These are phyloP conservation scores for Hibiscus mutabilis DNA, from an alignment of 345 rosid species.

Conservation along the genomic window DNA sequence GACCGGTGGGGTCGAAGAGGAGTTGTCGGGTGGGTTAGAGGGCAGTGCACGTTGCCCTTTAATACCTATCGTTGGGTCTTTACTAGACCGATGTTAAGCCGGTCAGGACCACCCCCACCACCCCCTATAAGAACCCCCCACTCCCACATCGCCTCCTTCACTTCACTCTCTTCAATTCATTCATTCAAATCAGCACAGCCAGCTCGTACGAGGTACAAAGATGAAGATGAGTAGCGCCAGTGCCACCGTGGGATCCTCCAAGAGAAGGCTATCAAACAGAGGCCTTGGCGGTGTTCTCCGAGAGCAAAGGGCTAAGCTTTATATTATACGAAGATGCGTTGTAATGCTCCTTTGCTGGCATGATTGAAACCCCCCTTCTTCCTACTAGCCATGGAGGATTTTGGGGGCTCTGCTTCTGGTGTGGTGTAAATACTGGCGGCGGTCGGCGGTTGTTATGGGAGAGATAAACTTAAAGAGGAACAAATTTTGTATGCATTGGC, in stretches of 20 bases:
- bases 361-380: slow-evolving; percentile 28
- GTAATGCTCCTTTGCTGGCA: slow-evolving; percentile 85
- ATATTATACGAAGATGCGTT: slow-evolving; percentile 78
- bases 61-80: slow-evolving; percentile 38
- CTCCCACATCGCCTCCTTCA: background rate
- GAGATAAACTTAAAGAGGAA: background rate
- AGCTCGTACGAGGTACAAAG: background rate
- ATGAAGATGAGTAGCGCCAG: slow-evolving; percentile 49
- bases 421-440: slow-evolving; percentile 23
- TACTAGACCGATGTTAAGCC: no score
- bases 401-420: slow-evolving; percentile 7
- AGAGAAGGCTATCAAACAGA: slow-evolving; percentile 66
- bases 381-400: background rate
- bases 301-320: slow-evolving; percentile 81
- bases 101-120: no score
- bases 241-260: slow-evolving; percentile 41
- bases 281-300: slow-evolving; percentile 60
- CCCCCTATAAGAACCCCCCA: slow-evolving; percentile 35
- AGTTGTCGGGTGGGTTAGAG: slow-evolving; percentile 48
- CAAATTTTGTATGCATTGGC: slow-evolving; percentile 25
- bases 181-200: background rate
- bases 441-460: background rate
- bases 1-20: background rate
- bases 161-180: background rate
- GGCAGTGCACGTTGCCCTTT: slow-evolving; percentile 54